A percentile compares a stretch with the other conserved stretches of the same genome.
Evolutionary conservation across 768 basidiomycete genomes (phyloP).

Genomic region (Phaffia australis): DNA sequence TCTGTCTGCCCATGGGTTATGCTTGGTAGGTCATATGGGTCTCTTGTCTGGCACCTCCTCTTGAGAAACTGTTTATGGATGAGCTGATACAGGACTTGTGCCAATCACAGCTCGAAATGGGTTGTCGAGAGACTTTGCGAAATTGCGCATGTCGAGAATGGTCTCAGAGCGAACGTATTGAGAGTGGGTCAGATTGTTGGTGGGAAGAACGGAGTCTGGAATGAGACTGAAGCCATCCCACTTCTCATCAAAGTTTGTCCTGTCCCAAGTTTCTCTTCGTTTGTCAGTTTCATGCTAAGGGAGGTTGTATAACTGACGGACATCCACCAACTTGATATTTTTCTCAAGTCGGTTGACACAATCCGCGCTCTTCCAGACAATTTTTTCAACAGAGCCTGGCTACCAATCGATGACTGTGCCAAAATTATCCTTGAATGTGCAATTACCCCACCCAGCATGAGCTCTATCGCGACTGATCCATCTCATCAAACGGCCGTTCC

Average conservation of each 20-base stretch:
- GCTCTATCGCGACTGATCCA: conserved; percentile 40
- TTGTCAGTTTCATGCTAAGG: neutral
- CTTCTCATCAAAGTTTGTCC: conserved; percentile 15
- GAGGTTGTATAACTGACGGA: neutral
- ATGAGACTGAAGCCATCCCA: conserved; percentile 44
- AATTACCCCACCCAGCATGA: conserved; percentile 12
- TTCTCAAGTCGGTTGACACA: conserved; percentile 41
- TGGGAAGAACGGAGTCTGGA: conserved; percentile 46
- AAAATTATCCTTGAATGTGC: conserved; percentile 42
- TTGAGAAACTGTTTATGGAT: no score
- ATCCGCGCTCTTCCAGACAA: conserved; percentile 35
- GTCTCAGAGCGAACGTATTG: conserved; percentile 39
- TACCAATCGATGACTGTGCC: conserved; percentile 49
- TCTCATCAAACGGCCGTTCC: conserved; percentile 36
- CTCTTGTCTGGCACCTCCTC: no score
- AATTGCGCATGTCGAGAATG: conserved; percentile 37
- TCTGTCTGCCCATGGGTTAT: conserved; percentile 29
- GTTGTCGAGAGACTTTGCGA: conserved; percentile 47
- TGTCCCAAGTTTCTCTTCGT: neutral
- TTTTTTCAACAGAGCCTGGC: conserved; percentile 43
- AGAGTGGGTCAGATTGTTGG: conserved; percentile 53
- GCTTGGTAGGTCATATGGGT: conserved; percentile 32
- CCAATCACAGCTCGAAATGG: conserved; percentile 41
- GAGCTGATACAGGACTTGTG: no score
- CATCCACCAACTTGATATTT: neutral